Base-by-base conservation (phyloP, 73 alveolate species). In the Durusdinium trenchii region DNA sequence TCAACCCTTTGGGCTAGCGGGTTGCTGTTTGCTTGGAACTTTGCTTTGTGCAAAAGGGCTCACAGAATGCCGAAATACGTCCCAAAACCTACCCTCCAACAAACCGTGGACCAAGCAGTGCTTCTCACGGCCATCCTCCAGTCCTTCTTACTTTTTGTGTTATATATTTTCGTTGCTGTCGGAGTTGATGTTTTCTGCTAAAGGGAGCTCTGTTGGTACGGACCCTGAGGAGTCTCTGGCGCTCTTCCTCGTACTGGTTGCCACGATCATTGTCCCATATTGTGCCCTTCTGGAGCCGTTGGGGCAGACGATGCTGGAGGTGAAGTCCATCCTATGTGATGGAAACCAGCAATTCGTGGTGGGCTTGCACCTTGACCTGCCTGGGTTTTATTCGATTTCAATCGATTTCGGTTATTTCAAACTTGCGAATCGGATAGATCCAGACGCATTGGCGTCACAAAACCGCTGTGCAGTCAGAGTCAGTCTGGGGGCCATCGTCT, bases 241-340 rank as follows among this genome's bases (percentile, higher is more conserved):
- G 90, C 67, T 79, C 32, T 79, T 79, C 40, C 30, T 79, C 48
- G 48, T 79, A 47, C 90, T 79, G 69, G 35, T 79, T 46, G 23
- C 48, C 47, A 79, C 90, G 35, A 16, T 35, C 20, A 6, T 79
- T 23, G 0, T 79, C 46, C 90, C 90, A 16, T 79, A 79, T 67
- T 3, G 45, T 30, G 3, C 36, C 16, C 67, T 79, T 7, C 32
- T 79, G 69, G 28, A 79, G 28, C 90, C 90, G 3, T 67, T 79
- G 48, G 90, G 90, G 14, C 40, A 46, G 26, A 79, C 90, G 32
- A 79, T 79, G 90, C 90, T 79, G 90, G 69, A 40, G 46, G 90
- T 79, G 69, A 79, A 79, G 69, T 26, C 38, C 69, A 47, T 35
- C 1, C 67, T 79, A 3, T 79, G 90, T 30, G 90, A 23, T 28